Base-by-base conservation (phyloP, 202 grass and related monocot species). In the Musa balbisiana region DNA sequence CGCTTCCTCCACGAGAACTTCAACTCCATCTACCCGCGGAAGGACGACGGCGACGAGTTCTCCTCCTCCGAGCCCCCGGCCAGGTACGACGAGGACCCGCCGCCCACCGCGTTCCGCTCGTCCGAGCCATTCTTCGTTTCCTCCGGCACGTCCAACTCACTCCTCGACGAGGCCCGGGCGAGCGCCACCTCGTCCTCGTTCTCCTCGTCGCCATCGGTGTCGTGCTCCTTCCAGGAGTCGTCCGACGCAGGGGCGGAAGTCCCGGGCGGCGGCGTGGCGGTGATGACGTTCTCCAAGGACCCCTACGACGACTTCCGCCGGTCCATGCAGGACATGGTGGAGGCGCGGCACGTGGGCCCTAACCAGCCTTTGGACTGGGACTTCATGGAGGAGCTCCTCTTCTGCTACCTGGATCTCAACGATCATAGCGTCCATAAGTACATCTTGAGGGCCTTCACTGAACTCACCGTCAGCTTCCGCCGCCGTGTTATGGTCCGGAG, bases 321-420 rank as follows among this genome's bases (percentile, higher is more conserved):
- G 62, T 89, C 86, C 19, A 92, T 92, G 89, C 51, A 73, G 27
- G 83, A 81, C 67, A 89, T 92, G 84, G 75, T 86, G 69, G 84
- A 83, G 27, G 12, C 55, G 67, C 78, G 78, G 69, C 9, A 19
- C 17, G 49, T 0, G 25, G 26, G 17, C 16, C 55, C 55, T 1
- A 17, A 58, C 55, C 55, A 58, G 55, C 55, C 55, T 1, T 58
- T 58, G 55, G 55, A 58, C 16, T 58, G 55, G 55, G 87, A 96
- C 76, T 96, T 92, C 68, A 74, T 96, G 64, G 85, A 87, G 80
- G 92, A 92, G 56, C 79, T 92, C 1, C 85, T 96, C 52, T 81
- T 90, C 2, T 85, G 80, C 62, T 96, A 92, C 76, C 79, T 92
- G 52, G 77, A 92, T 55, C 82, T 96, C 17, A 92, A 96, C 43